These are phyloP conservation scores for Thalassiosira ordinaria DNA, from an alignment of 352 stramenopile genomes.

Conservation along the genomic window DNA sequence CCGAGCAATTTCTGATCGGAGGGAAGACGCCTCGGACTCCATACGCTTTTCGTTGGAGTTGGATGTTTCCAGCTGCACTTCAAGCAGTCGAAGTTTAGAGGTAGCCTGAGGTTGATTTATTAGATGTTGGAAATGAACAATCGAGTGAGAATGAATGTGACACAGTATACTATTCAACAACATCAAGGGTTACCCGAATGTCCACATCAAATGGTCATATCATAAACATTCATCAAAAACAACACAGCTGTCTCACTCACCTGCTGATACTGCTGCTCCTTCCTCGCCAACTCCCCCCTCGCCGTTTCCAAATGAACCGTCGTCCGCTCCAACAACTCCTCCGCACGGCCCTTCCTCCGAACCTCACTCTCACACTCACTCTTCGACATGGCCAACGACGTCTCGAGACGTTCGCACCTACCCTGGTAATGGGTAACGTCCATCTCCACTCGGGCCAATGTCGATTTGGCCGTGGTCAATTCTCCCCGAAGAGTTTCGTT, in stretches of 20 bases:
- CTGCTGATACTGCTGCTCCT: conserved; percentile 55
- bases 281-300: conserved; percentile 47
- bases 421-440: conserved; percentile 73
- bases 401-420: conserved; percentile 65
- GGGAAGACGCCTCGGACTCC: conserved; percentile 55
- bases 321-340: conserved; percentile 45
- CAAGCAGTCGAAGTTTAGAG: conserved; percentile 59
- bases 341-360: conserved; percentile 35
- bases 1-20: conserved; percentile 72
- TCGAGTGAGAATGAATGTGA: too few relatives aligned
- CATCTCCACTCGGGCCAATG: conserved; percentile 58
- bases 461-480: conserved; percentile 60
- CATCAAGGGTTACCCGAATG: too few relatives aligned
- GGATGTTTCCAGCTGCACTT: conserved; percentile 72
- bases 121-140: too few relatives aligned
- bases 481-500: conserved; percentile 63
- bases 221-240: too few relatives aligned
- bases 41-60: conserved; percentile 66
- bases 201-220: too few relatives aligned
- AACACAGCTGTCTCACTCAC: conserved; percentile 45
- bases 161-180: too few relatives aligned
- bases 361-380: conserved; percentile 40
- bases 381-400: conserved; percentile 59
- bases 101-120: too few relatives aligned
- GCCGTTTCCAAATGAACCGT: conserved; percentile 48